Evolutionary conservation across 306 rosid genomes (phyloP).

Genomic region (Cicer arietinum): DNA sequence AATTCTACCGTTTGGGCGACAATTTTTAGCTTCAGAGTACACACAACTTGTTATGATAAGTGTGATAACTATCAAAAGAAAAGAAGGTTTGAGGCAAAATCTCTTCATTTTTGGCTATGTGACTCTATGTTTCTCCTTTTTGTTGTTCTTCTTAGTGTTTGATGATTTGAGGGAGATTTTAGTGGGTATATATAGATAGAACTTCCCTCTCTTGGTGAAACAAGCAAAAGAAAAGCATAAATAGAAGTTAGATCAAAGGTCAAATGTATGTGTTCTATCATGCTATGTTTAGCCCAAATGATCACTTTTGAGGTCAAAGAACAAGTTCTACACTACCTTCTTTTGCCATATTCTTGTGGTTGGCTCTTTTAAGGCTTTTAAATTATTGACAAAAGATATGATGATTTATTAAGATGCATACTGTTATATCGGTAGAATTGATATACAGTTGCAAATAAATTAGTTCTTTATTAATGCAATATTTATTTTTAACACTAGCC

Average conservation of each 20-base stretch:
- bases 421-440: no score
- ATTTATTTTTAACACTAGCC: no score
- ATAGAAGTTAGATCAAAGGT: background rate
- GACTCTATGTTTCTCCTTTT: background rate
- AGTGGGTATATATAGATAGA: background rate
- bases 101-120: constrained; percentile 23
- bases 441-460: no score
- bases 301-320: constrained; percentile 1
- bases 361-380: no score
- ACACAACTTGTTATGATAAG: constrained; percentile 13
- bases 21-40: constrained; percentile 36
- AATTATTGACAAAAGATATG: no score
- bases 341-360: no score
- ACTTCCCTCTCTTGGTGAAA: background rate
- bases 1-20: constrained; percentile 41
- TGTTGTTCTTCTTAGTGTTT: background rate
- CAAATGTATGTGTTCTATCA: background rate
- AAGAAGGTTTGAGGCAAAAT: background rate
- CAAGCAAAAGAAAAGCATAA: background rate
- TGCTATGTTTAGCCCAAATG: background rate
- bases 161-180: background rate
- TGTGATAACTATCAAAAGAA: background rate
- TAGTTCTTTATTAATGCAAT: no score
- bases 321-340: background rate
- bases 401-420: no score